phyloP scores from a whole-genome alignment of 768 basidiomycete genomes.

The Auriscalpium vulgare region DNA sequence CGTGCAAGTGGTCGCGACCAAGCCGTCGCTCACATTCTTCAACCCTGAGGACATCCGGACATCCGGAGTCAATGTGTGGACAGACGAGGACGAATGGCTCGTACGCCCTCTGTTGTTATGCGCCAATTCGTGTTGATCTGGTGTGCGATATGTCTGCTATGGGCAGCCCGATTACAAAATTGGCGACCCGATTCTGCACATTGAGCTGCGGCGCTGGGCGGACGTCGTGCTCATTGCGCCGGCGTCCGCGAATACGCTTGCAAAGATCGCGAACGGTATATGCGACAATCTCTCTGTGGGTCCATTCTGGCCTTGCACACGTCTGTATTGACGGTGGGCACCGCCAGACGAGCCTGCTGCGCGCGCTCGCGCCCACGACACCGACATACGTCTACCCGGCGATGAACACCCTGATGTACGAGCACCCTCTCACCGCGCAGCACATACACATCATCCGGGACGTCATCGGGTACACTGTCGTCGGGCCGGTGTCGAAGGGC shows the following conservation, averaged over 20 bases:
- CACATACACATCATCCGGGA: conserved; percentile 74
- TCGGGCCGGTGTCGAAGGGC: conserved; percentile 82
- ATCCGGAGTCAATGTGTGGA: conserved; percentile 67
- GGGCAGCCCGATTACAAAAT: conserved; percentile 61
- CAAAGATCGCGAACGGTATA: conserved; percentile 82
- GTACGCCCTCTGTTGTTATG: conserved; percentile 36
- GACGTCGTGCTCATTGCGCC: conserved; percentile 93
- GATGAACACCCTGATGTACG: conserved; percentile 99
- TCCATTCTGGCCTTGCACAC: background rate
- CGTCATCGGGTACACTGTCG: conserved; percentile 68
- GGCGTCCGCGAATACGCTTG: conserved; percentile 93
- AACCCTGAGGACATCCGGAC: conserved; percentile 40
- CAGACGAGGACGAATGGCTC: conserved; percentile 87
- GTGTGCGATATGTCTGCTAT: background rate
- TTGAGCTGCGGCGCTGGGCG: conserved; percentile 91
- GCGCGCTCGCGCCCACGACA: conserved; percentile 76
- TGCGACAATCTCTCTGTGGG: conserved; percentile 88
- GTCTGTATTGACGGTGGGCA: background rate
- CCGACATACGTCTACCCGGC: conserved; percentile 92
- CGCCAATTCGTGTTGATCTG: background rate
- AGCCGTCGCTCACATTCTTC: conserved; percentile 73
- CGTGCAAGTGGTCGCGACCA: conserved; percentile 80
- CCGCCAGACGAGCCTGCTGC: conserved; percentile 65
- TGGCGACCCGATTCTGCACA: conserved; percentile 92
- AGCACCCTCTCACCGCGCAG: conserved; percentile 82